Evolutionary conservation across 352 stramenopile genomes (phyloP).

Genomic region (Globisporangium emineosum): DNA sequence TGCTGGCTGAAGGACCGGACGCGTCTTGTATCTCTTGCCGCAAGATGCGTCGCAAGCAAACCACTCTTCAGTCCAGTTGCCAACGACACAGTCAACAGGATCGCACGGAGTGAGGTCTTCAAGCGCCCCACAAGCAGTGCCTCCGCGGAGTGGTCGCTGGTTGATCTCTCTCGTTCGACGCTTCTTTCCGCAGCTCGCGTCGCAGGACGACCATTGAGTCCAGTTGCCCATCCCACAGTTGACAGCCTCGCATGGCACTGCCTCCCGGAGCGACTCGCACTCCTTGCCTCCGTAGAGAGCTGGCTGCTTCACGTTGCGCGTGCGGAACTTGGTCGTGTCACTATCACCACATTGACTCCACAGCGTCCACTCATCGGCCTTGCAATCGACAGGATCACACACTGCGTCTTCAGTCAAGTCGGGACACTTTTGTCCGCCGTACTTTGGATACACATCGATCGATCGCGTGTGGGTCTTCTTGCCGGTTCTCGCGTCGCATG

Average conservation of each 20-base stretch:
- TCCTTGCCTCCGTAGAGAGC: constrained; percentile 37
- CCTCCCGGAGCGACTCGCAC: constrained; percentile 26
- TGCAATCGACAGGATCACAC: constrained; percentile 52
- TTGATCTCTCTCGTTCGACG: constrained; percentile 28
- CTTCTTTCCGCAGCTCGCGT: constrained; percentile 38
- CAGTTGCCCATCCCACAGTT: constrained; percentile 48
- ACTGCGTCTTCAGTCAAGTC: constrained; percentile 21
- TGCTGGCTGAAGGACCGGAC: constrained; percentile 27
- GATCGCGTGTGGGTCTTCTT: constrained; percentile 38
- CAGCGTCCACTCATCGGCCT: constrained; percentile 28
- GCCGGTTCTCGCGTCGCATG: constrained; percentile 27
- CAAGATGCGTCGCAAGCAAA: constrained; percentile 30
- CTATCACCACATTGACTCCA: constrained; percentile 33
- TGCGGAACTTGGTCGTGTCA: constrained; percentile 27
- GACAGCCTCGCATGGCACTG: constrained; percentile 41
- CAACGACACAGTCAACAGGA: constrained; percentile 37
- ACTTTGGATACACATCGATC: constrained; percentile 27
- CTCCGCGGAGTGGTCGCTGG: constrained; percentile 30
- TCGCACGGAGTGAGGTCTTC: constrained; percentile 41
- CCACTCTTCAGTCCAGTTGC: constrained; percentile 33
- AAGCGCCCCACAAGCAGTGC: constrained; percentile 28
- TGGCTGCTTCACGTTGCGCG: constrained; percentile 24
- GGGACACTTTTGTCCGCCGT: constrained; percentile 32
- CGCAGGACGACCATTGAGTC: constrained; percentile 40
- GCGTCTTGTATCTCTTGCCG: constrained; percentile 33